Evolutionary conservation across 805 yeast genomes (phyloP), one percentile per base, ranked within the genome.

Genomic region (Tetrapisispora arboricola): DNA sequence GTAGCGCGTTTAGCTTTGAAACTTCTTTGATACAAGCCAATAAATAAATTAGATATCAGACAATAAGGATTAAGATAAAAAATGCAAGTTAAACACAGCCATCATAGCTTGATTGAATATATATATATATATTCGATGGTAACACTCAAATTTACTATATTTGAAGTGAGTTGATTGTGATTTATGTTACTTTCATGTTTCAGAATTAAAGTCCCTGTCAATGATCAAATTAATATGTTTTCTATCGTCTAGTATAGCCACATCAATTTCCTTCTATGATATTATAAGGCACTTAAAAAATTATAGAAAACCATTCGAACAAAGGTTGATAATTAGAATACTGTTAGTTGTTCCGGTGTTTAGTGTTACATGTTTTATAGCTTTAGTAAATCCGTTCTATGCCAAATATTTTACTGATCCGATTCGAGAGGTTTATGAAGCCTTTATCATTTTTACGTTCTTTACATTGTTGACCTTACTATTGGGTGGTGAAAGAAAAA

Each of bases 401-500:
- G 24, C 76, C 70, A 37, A 64, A 59, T 41, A 66, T 67, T 42
- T 49, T 37, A 30, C 86, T 3, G 92, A 83, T 49, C 94, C 95
- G 0, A 52, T 84, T 0, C 68, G 92, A 34, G 98, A 92, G 57
- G 75, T 90, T 1, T 92, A 92, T 61, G 98, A 92, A 61, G 96
- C 97, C 0, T 85, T 92, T 63, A 96, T 88, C 26, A 84, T 92
- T 26, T 92, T 92, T 61, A 86, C 96, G 2, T 92, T 92, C 58
- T 90, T 84, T 66, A 73, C 90, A 25, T 68, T 87, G 22, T 66
- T 92, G 41, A 86, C 94, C 0, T 75, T 79, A 47, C 73, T 86
- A 66, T 68, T 92, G 9, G 97, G 96, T 0, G 99, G 98, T 15
- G 98, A 94, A 56, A 70, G 94, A 38, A 76, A 76, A 44, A 86